phyloP scores from a whole-genome alignment of 257 asterid genomes.

The Przewalskia tangutica region DNA sequence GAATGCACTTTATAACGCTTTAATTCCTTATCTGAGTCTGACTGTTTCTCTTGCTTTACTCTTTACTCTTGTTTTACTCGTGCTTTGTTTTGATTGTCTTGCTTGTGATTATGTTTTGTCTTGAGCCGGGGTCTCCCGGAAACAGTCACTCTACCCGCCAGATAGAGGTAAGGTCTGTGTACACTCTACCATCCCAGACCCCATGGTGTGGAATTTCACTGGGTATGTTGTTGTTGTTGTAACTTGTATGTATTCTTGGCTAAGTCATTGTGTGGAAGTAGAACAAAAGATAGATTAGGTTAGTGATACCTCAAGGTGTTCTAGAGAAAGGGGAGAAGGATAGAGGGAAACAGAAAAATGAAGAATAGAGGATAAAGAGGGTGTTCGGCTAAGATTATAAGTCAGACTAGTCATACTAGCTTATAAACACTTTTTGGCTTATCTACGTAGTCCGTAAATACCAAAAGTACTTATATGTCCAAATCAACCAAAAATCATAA shows the following conservation, averaged over 20 bases:
- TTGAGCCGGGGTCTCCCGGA: too few species aligned
- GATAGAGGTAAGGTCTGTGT: too few species aligned
- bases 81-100: too few species aligned
- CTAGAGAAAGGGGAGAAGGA: neutral
- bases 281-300: neutral
- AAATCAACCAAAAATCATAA: neutral
- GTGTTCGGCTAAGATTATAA: neutral
- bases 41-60: too few species aligned
- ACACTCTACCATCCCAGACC: too few species aligned
- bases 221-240: too few species aligned
- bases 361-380: neutral
- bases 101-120: too few species aligned
- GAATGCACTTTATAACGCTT: too few species aligned
- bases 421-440: neutral
- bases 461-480: neutral
- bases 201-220: too few species aligned
- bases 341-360: neutral
- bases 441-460: neutral
- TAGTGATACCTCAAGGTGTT: neutral
- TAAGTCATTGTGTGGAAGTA: neutral
- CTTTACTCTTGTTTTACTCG: too few species aligned
- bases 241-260: neutral
- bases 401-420: neutral
- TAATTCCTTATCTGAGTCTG: too few species aligned
- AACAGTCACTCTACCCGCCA: too few species aligned